Base-by-base conservation (phyloP, 1,139 yeast genomes). In the Diutina rugosa region DNA sequence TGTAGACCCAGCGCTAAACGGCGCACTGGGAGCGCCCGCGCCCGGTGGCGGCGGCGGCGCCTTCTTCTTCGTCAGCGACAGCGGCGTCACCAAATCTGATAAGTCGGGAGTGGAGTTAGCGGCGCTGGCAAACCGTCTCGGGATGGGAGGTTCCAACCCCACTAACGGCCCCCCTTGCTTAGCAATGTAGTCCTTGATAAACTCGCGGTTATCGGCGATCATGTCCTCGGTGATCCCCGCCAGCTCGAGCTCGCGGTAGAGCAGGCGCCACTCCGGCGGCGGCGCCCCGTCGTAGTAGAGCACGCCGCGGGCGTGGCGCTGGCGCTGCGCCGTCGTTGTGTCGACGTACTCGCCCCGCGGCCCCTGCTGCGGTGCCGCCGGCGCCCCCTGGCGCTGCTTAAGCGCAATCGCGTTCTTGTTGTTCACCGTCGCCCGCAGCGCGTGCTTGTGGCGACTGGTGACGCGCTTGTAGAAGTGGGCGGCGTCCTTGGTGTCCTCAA, bases 401-500 rank as follows among this genome's bases (percentile, higher is more conserved):
- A 89, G 72, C 1, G 93, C 95, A 62, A 91, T 81, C 2, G 97
- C 97, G 64, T 87, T 89, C 65, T 87, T 90, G 69, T 91, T 93
- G 64, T 83, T 83, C 28, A 84, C 76, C 0, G 99, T 93, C 58
- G 86, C 88, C 69, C 87, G 90, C 30, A 95, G 85, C 0, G 87
- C 98, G 67, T 90, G 83, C 68, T 90, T 91, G 58, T 84, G 84
- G 59, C 93, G 80, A 56, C 78, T 73, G n/a, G 82, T 76, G 3
- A 93, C 93, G 59, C 90, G 74, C 67, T 90, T 90, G 68, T 72
- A 76, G 73, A 93, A 89, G 66, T 86, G 95, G 2, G 90, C 72
- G 0, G 99, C 99, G 63, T 93, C 99, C 56, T 76, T 77, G 57
- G 90, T 82, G 70, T 91, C 97, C 63, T 91, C 97, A 69, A 93